These are phyloP conservation scores for Cryptococcus sp. DNA, from an alignment of 1,284 basidiomycete species.

Conservation along the genomic window DNA sequence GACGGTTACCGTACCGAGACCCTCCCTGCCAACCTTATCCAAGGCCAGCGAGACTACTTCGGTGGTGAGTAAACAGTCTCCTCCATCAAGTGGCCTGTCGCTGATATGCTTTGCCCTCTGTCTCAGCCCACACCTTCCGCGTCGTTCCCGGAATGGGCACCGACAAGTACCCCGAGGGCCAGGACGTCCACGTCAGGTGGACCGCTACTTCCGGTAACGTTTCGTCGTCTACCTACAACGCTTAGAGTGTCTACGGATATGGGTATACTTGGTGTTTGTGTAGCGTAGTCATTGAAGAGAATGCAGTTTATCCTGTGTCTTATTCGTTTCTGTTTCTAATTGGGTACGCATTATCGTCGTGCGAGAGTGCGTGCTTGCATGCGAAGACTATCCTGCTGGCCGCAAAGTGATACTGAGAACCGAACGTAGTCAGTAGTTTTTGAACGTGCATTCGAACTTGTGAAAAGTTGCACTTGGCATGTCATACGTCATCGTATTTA, in stretches of 20 bases:
- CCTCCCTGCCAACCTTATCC: constrained; percentile 90
- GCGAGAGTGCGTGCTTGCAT: too few relatives aligned
- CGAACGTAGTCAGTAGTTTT: too few relatives aligned
- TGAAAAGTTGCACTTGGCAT: too few relatives aligned
- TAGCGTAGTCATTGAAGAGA: too few relatives aligned
- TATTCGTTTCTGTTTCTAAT: too few relatives aligned
- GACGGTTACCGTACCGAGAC: constrained; percentile 90
- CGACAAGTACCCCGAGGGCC: constrained; percentile 71
- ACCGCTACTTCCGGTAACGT: constrained; percentile 58
- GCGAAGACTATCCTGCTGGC: too few relatives aligned
- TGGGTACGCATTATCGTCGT: too few relatives aligned
- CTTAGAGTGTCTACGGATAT: constrained; percentile 58
- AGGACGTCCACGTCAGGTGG: constrained; percentile 75
- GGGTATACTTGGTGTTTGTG: background rate
- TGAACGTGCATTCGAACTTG: too few relatives aligned
- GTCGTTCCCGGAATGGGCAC: constrained; percentile 88
- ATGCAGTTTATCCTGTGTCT: too few relatives aligned
- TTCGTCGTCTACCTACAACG: constrained; percentile 87
- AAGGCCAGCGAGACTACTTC: constrained; percentile 73
- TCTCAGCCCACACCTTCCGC: constrained; percentile 89
- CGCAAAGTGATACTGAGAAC: too few relatives aligned
- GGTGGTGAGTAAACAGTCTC: constrained; percentile 33
- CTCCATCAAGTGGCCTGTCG: background rate
- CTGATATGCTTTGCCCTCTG: background rate
- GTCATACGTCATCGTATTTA: too few relatives aligned